Percentiles rank a stretch among this genome's conserved stretches.
These are phyloP conservation scores for Zygosaccharomyces pseudobailii DNA, from an alignment of 1,139 yeast genomes.

Conservation along the genomic window DNA sequence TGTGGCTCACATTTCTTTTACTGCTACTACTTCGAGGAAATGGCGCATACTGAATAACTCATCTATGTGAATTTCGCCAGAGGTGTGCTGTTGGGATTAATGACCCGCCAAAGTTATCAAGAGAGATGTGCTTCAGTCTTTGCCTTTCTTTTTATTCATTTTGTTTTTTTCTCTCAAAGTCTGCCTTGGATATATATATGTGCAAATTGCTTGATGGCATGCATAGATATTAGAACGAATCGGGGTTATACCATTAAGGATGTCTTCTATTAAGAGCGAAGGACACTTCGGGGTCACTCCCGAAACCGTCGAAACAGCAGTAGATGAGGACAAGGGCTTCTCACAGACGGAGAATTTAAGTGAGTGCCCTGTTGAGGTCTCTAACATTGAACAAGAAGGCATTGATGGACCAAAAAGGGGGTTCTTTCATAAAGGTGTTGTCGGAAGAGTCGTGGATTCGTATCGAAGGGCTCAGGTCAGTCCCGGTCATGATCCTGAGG, in stretches of 20 bases:
- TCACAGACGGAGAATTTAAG: not conserved
- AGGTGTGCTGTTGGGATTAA: not conserved
- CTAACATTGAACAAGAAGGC: constrained; percentile 1
- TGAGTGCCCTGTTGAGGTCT: constrained; percentile 2
- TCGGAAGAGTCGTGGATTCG: constrained; percentile 25
- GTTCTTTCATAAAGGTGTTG: constrained; percentile 3
- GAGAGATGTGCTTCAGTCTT: not conserved
- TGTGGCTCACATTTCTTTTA: not conserved
- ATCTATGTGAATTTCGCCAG: not conserved
- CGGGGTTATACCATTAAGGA: not conserved
- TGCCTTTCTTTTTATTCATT: not conserved
- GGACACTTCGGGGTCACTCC: not conserved
- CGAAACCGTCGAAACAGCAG: not conserved
- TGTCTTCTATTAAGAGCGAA: not conserved
- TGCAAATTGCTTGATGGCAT: not conserved
- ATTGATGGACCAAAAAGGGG: constrained; percentile 1
- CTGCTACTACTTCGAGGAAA: not conserved
- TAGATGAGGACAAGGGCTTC: not conserved
- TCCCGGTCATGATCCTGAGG: constrained; percentile 15
- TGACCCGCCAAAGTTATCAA: not conserved
- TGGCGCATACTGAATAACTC: not conserved
- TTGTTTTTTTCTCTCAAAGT: not conserved
- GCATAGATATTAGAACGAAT: not conserved
- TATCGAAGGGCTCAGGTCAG: constrained; percentile 22
- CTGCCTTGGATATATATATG: not conserved